A percentile compares a stretch with the other conserved stretches of the same genome.
These are phyloP conservation scores for Jackrogersella multiformis DNA, from an alignment of 495 filamentous ascomycete genomes.

Conservation along the genomic window DNA sequence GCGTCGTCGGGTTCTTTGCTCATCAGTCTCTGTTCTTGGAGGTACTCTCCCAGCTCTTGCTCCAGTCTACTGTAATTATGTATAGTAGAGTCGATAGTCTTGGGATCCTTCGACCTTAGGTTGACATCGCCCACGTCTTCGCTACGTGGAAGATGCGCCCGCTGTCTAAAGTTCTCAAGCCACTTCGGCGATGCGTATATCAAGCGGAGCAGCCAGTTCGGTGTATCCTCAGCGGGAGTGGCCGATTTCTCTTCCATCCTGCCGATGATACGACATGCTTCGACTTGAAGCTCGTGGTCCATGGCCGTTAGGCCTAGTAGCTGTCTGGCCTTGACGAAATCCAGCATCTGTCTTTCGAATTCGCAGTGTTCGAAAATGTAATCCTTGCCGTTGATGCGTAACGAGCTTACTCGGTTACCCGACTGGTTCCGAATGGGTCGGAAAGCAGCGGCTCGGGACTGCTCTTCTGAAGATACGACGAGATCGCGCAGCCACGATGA, in stretches of 20 bases:
- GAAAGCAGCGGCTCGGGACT: conserved; percentile 49
- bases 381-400: conserved; percentile 58
- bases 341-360: conserved; percentile 57
- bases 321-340: conserved; percentile 59
- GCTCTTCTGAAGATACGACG: conserved; percentile 53
- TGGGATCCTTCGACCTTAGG: conserved; percentile 59
- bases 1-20: conserved; percentile 67
- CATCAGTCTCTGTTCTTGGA: conserved; percentile 56
- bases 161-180: conserved; percentile 59
- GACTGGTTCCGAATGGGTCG: conserved; percentile 46
- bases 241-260: conserved; percentile 57
- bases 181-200: conserved; percentile 53
- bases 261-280: conserved; percentile 61
- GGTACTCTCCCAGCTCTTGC: conserved; percentile 65
- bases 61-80: conserved; percentile 66
- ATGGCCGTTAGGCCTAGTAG: conserved; percentile 62
- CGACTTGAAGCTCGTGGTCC: conserved; percentile 61
- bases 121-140: conserved; percentile 57
- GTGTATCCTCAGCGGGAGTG: conserved; percentile 54
- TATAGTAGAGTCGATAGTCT: conserved; percentile 61
- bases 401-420: conserved; percentile 48
- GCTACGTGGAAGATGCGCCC: conserved; percentile 59
- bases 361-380: conserved; percentile 59
- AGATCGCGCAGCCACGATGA: conserved; percentile 65
- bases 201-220: conserved; percentile 60